Evolutionary conservation across 2,329 filamentous ascomycete genomes (phyloP).

Genomic region (Aspergillus sp.): DNA sequence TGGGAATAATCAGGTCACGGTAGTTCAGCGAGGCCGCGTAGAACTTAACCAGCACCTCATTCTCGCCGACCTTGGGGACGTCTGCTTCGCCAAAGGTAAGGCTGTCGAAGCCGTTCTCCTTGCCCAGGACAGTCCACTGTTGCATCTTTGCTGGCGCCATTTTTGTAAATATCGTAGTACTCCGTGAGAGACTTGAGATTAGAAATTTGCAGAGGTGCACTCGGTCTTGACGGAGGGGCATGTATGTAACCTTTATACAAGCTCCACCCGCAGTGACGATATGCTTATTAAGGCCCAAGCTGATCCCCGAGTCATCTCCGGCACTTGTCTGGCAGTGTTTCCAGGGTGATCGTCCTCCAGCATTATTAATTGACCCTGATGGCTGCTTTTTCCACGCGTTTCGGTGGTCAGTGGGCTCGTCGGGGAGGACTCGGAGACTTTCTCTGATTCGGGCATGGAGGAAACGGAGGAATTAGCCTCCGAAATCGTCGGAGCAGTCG

Average conservation of each 20-base stretch:
- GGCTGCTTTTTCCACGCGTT: not conserved
- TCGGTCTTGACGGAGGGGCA: not conserved
- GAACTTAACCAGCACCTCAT: slow-evolving; percentile 64
- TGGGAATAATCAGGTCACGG: slow-evolving; percentile 42
- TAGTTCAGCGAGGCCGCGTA: slow-evolving; percentile 47
- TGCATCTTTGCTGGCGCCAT: slow-evolving; percentile 43
- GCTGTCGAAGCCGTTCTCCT: slow-evolving; percentile 51
- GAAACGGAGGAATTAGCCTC: no score
- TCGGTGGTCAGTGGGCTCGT: no score
- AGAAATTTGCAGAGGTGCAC: no score
- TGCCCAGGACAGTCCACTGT: slow-evolving; percentile 49
- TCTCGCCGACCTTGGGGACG: slow-evolving; percentile 58
- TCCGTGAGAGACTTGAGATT: not conserved
- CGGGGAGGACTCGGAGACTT: not conserved
- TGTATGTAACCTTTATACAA: not conserved
- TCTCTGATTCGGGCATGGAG: not conserved
- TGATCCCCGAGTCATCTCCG: not conserved
- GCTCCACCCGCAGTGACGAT: not conserved
- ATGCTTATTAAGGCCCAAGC: not conserved
- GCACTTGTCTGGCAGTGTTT: not conserved
- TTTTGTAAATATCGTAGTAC: slow-evolving; percentile 12
- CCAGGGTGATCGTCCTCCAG: not conserved
- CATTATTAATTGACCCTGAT: no score
- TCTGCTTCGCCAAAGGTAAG: slow-evolving; percentile 49
- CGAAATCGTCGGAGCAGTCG: no score